Conservation (phyloP, 2,329 filamentous ascomycete species). For the Lecanicillium sp. region DNA sequence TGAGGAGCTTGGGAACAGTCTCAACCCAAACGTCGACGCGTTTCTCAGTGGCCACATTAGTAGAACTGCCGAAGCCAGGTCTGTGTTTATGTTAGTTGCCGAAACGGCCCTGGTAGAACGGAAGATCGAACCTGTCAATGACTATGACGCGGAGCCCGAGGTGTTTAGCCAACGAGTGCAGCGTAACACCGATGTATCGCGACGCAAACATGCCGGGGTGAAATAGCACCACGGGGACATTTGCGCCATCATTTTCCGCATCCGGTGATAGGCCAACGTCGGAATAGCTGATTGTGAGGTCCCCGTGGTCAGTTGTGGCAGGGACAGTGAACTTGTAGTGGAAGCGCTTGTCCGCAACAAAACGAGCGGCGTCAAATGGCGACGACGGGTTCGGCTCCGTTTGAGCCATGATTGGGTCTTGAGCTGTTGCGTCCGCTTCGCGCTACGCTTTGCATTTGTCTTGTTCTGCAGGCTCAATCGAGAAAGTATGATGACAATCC, state of each 20-base stretch:
- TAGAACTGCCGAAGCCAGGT: slow-evolving; percentile 24
- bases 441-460: too few species aligned
- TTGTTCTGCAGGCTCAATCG: too few species aligned
- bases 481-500: too few species aligned
- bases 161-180: slow-evolving; percentile 27
- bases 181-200: slow-evolving; percentile 24
- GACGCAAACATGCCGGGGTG: slow-evolving; percentile 25
- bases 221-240: slow-evolving; percentile 23
- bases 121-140: slow-evolving; percentile 23
- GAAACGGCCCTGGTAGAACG: slow-evolving; percentile 19
- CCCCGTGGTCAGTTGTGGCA: slow-evolving; percentile 17
- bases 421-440: too few species aligned
- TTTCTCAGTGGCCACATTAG: slow-evolving; percentile 16
- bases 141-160: slow-evolving; percentile 27
- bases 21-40: slow-evolving; percentile 23
- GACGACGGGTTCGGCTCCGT: not conserved
- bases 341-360: slow-evolving; percentile 23
- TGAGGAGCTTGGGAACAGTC: slow-evolving; percentile 27
- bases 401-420: not conserved
- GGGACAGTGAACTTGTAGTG: slow-evolving; percentile 22
- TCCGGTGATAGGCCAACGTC: slow-evolving; percentile 20
- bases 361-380: slow-evolving; percentile 10
- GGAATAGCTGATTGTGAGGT: slow-evolving; percentile 22
- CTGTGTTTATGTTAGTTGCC: slow-evolving; percentile 11
- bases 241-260: not conserved